Evolutionary conservation across 78 protist genomes (phyloP).

Genomic region (Dictyostelium firmibasis): DNA sequence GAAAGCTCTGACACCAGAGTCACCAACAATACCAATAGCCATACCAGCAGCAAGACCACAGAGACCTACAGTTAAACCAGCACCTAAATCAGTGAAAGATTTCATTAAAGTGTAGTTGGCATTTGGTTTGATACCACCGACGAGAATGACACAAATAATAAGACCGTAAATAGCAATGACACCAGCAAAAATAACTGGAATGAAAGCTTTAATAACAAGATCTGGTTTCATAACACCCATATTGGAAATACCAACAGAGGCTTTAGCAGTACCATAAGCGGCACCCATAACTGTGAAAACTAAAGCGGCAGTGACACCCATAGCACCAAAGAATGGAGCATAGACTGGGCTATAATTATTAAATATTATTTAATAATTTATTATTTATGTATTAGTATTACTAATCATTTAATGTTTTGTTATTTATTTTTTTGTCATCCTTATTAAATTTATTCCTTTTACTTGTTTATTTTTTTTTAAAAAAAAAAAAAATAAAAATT

Average conservation of each 20-base stretch:
- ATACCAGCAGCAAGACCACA: constrained; percentile 98
- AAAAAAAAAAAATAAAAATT: no score
- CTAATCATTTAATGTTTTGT: no score
- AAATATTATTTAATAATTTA: background rate
- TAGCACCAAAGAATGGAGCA: constrained; percentile 85
- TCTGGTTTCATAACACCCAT: constrained; percentile 98
- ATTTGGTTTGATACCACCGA: constrained; percentile 22
- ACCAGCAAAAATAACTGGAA: constrained; percentile 99
- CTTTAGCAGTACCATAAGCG: constrained; percentile 99
- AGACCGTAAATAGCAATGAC: constrained; percentile 99
- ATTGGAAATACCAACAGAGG: constrained; percentile 97
- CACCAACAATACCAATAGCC: constrained; percentile 95
- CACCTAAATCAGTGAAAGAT: constrained; percentile 92
- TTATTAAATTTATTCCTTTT: background rate
- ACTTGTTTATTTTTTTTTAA: background rate
- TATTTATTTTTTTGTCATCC: background rate
- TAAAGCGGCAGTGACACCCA: constrained; percentile 81
- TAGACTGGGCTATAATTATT: constrained; percentile 49
- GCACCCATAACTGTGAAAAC: constrained; percentile 97
- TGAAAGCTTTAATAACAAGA: constrained; percentile 94
- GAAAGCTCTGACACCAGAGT: constrained; percentile 96
- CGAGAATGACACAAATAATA: constrained; percentile 96
- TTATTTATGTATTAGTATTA: no score
- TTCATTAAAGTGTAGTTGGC: constrained; percentile 69
- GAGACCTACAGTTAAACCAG: constrained; percentile 98